Base-by-base conservation (phyloP, 2,329 filamentous ascomycete species). In the Sporothrix euskadiensis region DNA sequence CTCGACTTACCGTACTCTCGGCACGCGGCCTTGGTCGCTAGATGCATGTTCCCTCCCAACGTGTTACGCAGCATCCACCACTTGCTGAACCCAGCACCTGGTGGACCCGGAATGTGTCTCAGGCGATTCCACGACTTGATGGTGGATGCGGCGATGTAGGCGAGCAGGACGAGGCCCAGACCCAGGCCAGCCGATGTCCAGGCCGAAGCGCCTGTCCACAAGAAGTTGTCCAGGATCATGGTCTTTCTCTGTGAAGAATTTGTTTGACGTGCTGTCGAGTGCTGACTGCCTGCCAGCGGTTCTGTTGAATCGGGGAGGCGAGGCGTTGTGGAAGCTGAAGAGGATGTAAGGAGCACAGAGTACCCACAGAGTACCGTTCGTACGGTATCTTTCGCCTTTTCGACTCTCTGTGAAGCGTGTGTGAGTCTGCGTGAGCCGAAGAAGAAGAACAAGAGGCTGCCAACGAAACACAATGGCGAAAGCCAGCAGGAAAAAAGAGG, bases 51-150 rank as follows among this genome's bases (percentile, higher is more conserved):
- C 26, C 78, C 78, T 49, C 75, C 71, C 66, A 79, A 71, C n/a
- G 77, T 77, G 76, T 78, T 77, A 75, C 77, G 77, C 75, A 79
- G 73, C 77, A 79, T 77, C 78, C 78, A 79, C 78, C 76, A 78
- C 72, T 78, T 79, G 76, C 76, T 78, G 41, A 79, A 68, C 44
- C 75, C 77, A 22, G 76, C 75, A 32, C 75, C 73, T 4, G 73
- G 75, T 41, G 78, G 78, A 7, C 78, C 78, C n/a, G 78, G 77
- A 52, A 79, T 77, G 66, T 79, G 76, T 74, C 75, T 76, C 72
- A 79, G 74, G 26, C 78, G 78, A 44, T 76, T 73, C 77, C 77
- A 79, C 71, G 76, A 73, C 32, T 59, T 56, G 35, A 76, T 73
- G n/a, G 75, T 75, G 35, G 75, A 74, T 59, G 71, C 74, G 14